A percentile compares a stretch with the other conserved stretches of the same genome.
Evolutionary conservation across 176 grass and related monocot species (phyloP).

Genomic region (Thinopyrum elongatum): DNA sequence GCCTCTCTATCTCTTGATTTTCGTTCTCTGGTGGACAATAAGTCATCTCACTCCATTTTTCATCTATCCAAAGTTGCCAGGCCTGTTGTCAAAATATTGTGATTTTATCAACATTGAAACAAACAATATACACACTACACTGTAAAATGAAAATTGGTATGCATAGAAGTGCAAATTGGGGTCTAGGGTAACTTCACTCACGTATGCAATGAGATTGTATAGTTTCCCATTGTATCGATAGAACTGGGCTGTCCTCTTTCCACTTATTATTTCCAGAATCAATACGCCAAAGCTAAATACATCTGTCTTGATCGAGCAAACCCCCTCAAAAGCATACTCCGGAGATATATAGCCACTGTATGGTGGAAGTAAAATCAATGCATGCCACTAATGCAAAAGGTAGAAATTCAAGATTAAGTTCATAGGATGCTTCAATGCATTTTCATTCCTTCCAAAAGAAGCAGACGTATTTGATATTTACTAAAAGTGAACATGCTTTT

Average conservation of each 20-base stretch:
- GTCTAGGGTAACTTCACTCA: conserved; percentile 29
- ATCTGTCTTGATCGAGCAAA: conserved; percentile 67
- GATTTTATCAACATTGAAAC: conserved; percentile 10
- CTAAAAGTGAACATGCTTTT: background rate
- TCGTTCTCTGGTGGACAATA: conserved; percentile 8
- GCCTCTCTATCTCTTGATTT: conserved; percentile 30
- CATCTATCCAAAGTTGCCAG: conserved; percentile 44
- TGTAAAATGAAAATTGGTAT: background rate
- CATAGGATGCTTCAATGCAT: conserved; percentile 6
- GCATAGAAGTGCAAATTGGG: background rate
- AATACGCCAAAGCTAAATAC: conserved; percentile 77
- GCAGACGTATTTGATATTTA: background rate
- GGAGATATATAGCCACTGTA: conserved; percentile 80
- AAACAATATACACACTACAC: background rate
- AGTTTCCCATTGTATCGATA: conserved; percentile 34
- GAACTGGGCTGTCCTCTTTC: conserved; percentile 37
- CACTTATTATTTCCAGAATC: conserved; percentile 63
- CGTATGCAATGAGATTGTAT: conserved; percentile 44
- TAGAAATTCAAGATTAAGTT: conserved; percentile 18
- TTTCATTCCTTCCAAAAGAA: background rate
- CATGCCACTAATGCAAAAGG: conserved; percentile 13
- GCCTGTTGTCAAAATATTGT: conserved; percentile 19
- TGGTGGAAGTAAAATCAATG: conserved; percentile 17
- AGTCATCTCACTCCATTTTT: conserved; percentile 26
- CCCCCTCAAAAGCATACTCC: conserved; percentile 68